These are phyloP conservation scores for Colletotrichum paranaense DNA, from an alignment of 2,329 filamentous ascomycete species.

Conservation along the genomic window DNA sequence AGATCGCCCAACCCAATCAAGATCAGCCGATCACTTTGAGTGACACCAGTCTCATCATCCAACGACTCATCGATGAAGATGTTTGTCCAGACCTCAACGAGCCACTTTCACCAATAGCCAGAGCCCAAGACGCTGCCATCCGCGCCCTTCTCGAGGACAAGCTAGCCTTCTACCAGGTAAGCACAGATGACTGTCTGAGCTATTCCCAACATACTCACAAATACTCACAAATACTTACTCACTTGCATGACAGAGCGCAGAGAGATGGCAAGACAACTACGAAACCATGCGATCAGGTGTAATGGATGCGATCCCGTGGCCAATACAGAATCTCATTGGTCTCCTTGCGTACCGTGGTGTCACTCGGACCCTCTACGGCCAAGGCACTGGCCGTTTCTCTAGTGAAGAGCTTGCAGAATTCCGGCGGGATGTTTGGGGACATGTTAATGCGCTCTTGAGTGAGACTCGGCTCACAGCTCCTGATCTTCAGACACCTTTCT, in stretches of 20 bases:
- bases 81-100: conserved; percentile 61
- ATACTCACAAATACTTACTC: no score
- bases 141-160: conserved; percentile 69
- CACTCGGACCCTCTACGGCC: conserved; percentile 60
- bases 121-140: conserved; percentile 62
- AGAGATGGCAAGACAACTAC: conserved; percentile 71
- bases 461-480: conserved; percentile 43
- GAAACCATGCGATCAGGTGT: conserved; percentile 65
- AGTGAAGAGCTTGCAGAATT: conserved; percentile 59
- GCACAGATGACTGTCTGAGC: background rate
- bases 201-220: background rate
- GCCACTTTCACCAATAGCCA: conserved; percentile 49
- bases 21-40: conserved; percentile 43
- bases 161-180: conserved; percentile 61
- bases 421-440: conserved; percentile 64
- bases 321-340: conserved; percentile 62
- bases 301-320: conserved; percentile 62
- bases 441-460: conserved; percentile 57
- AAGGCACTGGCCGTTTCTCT: conserved; percentile 65
- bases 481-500: conserved; percentile 57
- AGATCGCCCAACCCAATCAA: conserved; percentile 38
- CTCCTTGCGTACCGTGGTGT: conserved; percentile 57
- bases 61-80: conserved; percentile 53
- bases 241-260: conserved; percentile 50
- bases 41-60: conserved; percentile 68